Evolutionary conservation across 768 basidiomycete species (phyloP).

Genomic region (Auricularia sp.): DNA sequence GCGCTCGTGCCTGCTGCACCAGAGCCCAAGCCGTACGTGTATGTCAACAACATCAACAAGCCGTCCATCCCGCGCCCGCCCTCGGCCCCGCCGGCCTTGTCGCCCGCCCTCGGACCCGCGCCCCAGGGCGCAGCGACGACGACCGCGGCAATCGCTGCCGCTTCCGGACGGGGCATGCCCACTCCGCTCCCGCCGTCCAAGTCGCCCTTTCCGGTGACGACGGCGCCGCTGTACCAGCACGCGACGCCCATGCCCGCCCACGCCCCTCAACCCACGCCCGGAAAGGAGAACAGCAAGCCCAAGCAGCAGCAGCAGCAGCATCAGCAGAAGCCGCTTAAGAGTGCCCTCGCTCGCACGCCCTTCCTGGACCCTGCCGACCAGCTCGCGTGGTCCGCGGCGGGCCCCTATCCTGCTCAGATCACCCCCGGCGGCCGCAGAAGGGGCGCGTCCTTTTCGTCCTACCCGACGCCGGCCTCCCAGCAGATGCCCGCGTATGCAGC

Average conservation of each 20-base stretch:
- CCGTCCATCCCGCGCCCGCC: neutral
- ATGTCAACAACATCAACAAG: neutral
- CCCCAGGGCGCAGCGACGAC: neutral
- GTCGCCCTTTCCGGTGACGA: neutral
- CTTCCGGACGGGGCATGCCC: neutral
- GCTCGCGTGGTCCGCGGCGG: neutral
- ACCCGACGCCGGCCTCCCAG: too few species aligned
- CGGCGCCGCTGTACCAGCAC: neutral
- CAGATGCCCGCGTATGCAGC: neutral
- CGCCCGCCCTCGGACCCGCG: neutral
- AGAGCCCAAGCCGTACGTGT: neutral
- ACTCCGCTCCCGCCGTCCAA: neutral
- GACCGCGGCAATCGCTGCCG: neutral
- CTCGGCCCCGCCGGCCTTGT: neutral
- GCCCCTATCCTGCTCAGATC: neutral
- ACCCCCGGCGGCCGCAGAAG: neutral
- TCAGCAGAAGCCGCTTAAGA: neutral
- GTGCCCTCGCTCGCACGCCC: neutral
- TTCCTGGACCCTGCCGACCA: neutral
- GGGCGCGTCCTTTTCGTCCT: neutral
- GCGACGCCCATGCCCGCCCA: neutral
- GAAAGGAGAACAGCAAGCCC: neutral
- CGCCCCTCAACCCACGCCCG: neutral
- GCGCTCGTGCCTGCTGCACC: neutral
- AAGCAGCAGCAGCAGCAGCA: neutral